Conservation (phyloP, 768 basidiomycete genomes). For the Tephrocybe sp. region DNA sequence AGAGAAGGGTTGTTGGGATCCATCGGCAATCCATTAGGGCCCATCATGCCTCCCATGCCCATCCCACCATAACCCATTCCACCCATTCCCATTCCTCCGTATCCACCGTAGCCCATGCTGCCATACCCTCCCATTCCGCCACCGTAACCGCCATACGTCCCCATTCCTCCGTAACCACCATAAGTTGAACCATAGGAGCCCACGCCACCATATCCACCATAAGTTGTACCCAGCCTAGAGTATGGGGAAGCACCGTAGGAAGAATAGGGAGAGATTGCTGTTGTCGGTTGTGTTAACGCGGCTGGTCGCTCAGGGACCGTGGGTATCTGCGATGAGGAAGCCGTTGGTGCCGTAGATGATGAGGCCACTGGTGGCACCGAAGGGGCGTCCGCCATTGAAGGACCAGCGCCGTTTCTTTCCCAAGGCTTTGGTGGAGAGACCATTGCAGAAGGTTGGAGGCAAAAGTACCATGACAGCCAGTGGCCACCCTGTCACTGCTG, state of each 20-base stretch:
- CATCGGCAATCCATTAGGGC: constrained; percentile 47
- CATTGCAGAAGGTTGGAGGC: constrained; percentile 41
- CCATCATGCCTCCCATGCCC: constrained; percentile 38
- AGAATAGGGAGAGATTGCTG: constrained; percentile 45
- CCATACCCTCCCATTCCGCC: constrained; percentile 30
- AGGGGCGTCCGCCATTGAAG: constrained; percentile 26
- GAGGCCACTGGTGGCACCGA: constrained; percentile 26
- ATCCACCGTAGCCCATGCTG: constrained; percentile 37
- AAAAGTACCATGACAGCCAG: not conserved
- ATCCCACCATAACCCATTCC: constrained; percentile 18
- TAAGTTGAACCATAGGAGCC: constrained; percentile 29
- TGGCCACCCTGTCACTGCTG: not conserved
- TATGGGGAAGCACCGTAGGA: constrained; percentile 41
- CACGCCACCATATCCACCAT: constrained; percentile 30
- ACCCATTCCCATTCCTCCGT: constrained; percentile 36
- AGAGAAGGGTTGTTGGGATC: constrained; percentile 63
- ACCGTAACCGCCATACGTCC: constrained; percentile 24
- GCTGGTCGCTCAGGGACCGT: constrained; percentile 66
- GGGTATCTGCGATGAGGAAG: constrained; percentile 24
- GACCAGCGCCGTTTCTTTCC: constrained; percentile 60
- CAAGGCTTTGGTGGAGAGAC: constrained; percentile 89
- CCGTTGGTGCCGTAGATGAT: constrained; percentile 23
- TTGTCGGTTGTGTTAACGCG: constrained; percentile 41
- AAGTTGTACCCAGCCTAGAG: constrained; percentile 37
- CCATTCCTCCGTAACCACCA: constrained; percentile 13